These are phyloP conservation scores for Trichophaea hybrida DNA, from an alignment of 2,329 filamentous ascomycete genomes.

Conservation along the genomic window DNA sequence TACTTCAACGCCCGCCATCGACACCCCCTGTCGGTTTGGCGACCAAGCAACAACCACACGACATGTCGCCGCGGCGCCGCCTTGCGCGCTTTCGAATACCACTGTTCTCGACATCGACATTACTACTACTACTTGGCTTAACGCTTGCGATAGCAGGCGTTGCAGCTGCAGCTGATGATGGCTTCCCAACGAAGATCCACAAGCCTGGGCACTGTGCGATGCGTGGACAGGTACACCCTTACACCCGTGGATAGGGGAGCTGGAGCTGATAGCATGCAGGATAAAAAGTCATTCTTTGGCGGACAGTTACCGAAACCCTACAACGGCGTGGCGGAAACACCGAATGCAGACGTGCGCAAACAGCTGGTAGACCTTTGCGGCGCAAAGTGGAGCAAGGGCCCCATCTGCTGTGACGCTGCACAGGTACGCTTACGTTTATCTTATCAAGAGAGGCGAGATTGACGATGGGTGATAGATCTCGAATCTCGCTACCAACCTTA, in stretches of 20 bases:
- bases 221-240: slow-evolving; percentile 22
- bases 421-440: slow-evolving; percentile 43
- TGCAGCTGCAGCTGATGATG: neutral
- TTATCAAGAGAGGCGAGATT: neutral
- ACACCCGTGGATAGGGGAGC: neutral
- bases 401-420: slow-evolving; percentile 69
- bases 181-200: slow-evolving; percentile 24
- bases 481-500: slow-evolving; percentile 66
- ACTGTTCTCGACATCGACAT: neutral
- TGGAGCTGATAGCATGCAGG: slow-evolving; percentile 30
- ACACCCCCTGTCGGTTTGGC: neutral
- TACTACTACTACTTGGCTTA: neutral
- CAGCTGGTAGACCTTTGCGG: slow-evolving; percentile 79
- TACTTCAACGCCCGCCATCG: no score
- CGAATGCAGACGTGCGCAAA: slow-evolving; percentile 54
- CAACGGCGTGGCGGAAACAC: slow-evolving; percentile 66
- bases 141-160: neutral
- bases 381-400: slow-evolving; percentile 64
- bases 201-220: slow-evolving; percentile 26
- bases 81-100: neutral
- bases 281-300: slow-evolving; percentile 79
- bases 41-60: neutral
- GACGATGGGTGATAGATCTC: slow-evolving; percentile 44
- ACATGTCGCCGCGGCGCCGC: neutral
- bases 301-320: slow-evolving; percentile 83